Evolutionary conservation across 2,329 filamentous ascomycete species (phyloP).

Genomic region (Colletotrichum scovillei): DNA sequence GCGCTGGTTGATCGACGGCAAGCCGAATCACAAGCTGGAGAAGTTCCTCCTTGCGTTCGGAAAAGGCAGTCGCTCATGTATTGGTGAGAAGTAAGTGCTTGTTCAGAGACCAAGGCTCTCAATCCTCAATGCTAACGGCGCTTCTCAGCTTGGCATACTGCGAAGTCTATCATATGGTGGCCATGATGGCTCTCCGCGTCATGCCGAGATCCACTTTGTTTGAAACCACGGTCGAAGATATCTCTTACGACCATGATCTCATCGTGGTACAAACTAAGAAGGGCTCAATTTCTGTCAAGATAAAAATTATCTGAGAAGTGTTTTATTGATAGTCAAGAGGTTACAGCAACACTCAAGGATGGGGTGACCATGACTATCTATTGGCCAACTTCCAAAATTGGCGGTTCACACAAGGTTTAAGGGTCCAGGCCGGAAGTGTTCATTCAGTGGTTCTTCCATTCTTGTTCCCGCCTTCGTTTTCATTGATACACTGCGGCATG

Average conservation of each 20-base stretch:
- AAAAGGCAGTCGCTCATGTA: conserved; percentile 37
- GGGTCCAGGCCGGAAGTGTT: no score
- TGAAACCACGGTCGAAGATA: conserved; percentile 43
- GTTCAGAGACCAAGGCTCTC: neutral
- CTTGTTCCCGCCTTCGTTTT: no score
- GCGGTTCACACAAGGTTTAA: no score
- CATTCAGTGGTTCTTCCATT: no score
- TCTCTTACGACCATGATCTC: conserved; percentile 44
- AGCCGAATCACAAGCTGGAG: conserved; percentile 31
- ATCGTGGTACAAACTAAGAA: conserved; percentile 39
- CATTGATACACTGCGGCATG: no score
- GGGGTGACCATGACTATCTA: neutral
- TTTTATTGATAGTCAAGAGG: neutral
- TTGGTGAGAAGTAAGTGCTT: conserved; percentile 38
- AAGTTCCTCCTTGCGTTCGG: conserved; percentile 37
- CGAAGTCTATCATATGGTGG: conserved; percentile 42
- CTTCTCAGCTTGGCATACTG: conserved; percentile 42
- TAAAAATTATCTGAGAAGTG: conserved; percentile 12
- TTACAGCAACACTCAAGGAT: neutral
- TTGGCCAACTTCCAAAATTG: no score
- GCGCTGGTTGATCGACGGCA: conserved; percentile 39
- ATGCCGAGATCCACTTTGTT: conserved; percentile 41
- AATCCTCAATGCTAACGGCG: neutral
- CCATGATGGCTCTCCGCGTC: conserved; percentile 43
- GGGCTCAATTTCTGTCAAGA: conserved; percentile 30